Percentiles rank a stretch among this genome's conserved stretches.
phyloP scores from a whole-genome alignment of 345 rosid species.

The Camelina sativa region DNA sequence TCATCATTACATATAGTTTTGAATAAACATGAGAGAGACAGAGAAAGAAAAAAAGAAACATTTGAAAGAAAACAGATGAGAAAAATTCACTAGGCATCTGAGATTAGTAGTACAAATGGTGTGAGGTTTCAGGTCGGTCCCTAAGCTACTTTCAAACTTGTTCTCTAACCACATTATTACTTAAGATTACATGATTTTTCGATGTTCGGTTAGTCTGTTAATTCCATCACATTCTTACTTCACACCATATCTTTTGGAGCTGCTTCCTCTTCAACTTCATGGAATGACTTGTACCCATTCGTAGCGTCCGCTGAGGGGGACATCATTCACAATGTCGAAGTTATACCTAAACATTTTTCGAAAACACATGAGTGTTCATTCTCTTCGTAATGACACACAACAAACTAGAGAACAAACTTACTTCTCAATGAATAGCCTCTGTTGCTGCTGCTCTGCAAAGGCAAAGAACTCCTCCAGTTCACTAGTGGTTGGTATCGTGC shows the following conservation, averaged over 20 bases:
- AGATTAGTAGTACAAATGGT: slow-evolving; percentile 39
- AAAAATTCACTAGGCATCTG: slow-evolving; percentile 28
- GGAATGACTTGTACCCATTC: slow-evolving; percentile 74
- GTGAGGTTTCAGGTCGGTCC: slow-evolving; percentile 34
- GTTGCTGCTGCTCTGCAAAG: slow-evolving; percentile 64
- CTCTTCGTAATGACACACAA: neutral
- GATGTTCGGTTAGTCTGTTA: slow-evolving; percentile 44
- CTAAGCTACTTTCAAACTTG: slow-evolving; percentile 37
- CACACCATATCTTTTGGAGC: slow-evolving; percentile 31
- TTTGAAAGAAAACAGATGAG: slow-evolving; percentile 17
- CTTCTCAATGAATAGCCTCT: slow-evolving; percentile 66
- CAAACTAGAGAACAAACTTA: slow-evolving; percentile 36
- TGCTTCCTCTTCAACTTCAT: slow-evolving; percentile 35
- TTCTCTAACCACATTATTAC: slow-evolving; percentile 44
- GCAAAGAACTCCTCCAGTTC: slow-evolving; percentile 83
- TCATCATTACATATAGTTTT: slow-evolving; percentile 28
- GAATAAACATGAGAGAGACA: slow-evolving; percentile 30
- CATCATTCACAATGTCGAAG: slow-evolving; percentile 74
- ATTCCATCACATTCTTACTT: slow-evolving; percentile 39
- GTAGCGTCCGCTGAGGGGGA: slow-evolving; percentile 75
- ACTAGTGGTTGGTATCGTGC: slow-evolving; percentile 45
- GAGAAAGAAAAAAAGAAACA: neutral
- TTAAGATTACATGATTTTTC: slow-evolving; percentile 37
- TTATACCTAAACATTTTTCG: slow-evolving; percentile 60
- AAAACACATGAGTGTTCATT: neutral